Conservation (phyloP, 495 filamentous ascomycete genomes). For the Penicilliopsis zonata region DNA sequence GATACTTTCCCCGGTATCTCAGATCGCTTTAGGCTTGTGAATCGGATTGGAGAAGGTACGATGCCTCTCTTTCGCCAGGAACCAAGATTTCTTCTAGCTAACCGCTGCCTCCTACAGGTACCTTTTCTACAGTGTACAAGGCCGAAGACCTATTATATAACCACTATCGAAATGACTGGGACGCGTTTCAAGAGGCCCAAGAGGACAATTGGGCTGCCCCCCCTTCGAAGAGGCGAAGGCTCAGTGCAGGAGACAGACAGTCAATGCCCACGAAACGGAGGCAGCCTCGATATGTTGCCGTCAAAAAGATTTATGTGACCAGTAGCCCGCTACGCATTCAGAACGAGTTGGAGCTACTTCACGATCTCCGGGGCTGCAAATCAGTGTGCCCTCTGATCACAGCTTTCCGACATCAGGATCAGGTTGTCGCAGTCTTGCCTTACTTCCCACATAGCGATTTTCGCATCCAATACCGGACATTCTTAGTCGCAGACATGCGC, state of each 20-base stretch:
- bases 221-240: slow-evolving; percentile 37
- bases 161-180: slow-evolving; percentile 77
- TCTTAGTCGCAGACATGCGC: slow-evolving; percentile 72
- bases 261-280: slow-evolving; percentile 16
- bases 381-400: slow-evolving; percentile 93
- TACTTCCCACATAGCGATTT: slow-evolving; percentile 96
- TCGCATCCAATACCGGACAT: slow-evolving; percentile 82
- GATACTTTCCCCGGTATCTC: slow-evolving; percentile 73
- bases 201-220: slow-evolving; percentile 51
- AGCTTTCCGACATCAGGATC: slow-evolving; percentile 84
- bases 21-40: slow-evolving; percentile 75
- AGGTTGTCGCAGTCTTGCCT: slow-evolving; percentile 88
- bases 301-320: slow-evolving; percentile 99
- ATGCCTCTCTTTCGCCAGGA: slow-evolving; percentile 1
- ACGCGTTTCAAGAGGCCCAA: slow-evolving; percentile 46
- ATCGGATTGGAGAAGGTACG: slow-evolving; percentile 90
- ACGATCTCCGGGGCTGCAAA: slow-evolving; percentile 69
- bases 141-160: slow-evolving; percentile 92
- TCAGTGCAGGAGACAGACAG: slow-evolving; percentile 17
- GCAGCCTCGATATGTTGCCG: slow-evolving; percentile 69
- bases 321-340: slow-evolving; percentile 85
- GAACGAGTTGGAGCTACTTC: slow-evolving; percentile 94
- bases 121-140: slow-evolving; percentile 97
- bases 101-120: slow-evolving; percentile 41
- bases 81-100: background rate